Percentiles rank a stretch among this genome's conserved stretches.
These are phyloP conservation scores for Suillus clintonianus DNA, from an alignment of 768 basidiomycete genomes.

Conservation along the genomic window DNA sequence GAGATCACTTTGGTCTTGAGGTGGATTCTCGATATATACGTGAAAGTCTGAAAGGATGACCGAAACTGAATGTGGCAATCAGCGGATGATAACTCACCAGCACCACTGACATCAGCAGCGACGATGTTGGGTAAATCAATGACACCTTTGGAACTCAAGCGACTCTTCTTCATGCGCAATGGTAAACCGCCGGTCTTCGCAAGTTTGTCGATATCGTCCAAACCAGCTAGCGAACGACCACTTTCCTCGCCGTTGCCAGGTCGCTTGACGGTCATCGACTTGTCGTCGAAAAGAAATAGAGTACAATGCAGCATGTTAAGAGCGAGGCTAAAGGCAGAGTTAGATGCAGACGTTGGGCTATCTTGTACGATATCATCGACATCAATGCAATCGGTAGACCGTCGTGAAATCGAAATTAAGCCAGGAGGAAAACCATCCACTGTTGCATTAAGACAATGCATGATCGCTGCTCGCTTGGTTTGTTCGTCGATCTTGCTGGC, in stretches of 20 bases:
- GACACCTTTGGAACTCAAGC: conserved; percentile 82
- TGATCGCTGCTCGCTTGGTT: conserved; percentile 84
- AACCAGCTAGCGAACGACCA: conserved; percentile 68
- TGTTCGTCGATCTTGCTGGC: conserved; percentile 92
- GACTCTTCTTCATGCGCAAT: conserved; percentile 70
- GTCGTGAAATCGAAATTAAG: conserved; percentile 85
- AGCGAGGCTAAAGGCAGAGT: conserved; percentile 41
- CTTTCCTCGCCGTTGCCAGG: conserved; percentile 74
- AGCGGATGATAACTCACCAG: conserved; percentile 54
- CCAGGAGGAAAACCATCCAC: conserved; percentile 91
- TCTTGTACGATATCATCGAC: conserved; percentile 79
- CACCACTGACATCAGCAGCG: conserved; percentile 81
- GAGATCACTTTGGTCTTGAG: conserved; percentile 77
- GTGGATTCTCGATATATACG: conserved; percentile 80
- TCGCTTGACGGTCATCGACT: conserved; percentile 87
- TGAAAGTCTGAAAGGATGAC: conserved; percentile 65
- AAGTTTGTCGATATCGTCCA: conserved; percentile 78
- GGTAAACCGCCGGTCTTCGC: conserved; percentile 65
- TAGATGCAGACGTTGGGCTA: conserved; percentile 40
- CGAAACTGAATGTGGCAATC: not conserved
- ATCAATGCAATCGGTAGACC: conserved; percentile 90
- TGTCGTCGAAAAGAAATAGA: conserved; percentile 93
- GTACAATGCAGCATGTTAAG: conserved; percentile 73
- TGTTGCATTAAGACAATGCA: conserved; percentile 81
- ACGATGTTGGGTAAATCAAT: conserved; percentile 84